Conservation (phyloP, 1,284 basidiomycete species). For the Uromyces viciae-fabae region DNA sequence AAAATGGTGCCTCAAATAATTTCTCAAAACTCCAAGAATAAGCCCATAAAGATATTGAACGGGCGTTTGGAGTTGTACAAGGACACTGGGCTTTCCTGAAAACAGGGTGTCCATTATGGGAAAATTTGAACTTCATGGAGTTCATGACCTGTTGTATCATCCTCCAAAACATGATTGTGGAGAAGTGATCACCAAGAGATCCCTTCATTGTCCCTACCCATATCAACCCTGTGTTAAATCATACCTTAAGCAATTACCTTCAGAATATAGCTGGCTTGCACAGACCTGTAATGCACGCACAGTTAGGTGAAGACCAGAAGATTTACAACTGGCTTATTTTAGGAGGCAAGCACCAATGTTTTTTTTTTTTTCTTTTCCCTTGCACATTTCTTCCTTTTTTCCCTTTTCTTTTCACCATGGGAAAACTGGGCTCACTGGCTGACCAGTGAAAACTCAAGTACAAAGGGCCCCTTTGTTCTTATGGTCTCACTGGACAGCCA, state of each 20-base stretch:
- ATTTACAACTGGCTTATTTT: neutral
- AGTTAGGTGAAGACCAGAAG: too few species aligned
- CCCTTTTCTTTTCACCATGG: too few species aligned
- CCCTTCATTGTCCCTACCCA: neutral
- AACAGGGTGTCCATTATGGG: neutral
- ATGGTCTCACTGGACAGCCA: too few species aligned
- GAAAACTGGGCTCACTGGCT: too few species aligned
- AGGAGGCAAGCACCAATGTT: too few species aligned
- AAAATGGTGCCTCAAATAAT: neutral
- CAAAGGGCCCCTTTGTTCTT: too few species aligned
- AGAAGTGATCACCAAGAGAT: neutral
- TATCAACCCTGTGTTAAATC: neutral
- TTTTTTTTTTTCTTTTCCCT: too few species aligned
- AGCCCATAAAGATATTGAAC: neutral
- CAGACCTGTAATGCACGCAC: neutral
- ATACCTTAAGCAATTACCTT: neutral
- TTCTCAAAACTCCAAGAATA: too few species aligned
- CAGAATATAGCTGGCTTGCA: neutral
- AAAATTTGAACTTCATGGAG: too few species aligned
- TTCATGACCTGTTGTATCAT: neutral
- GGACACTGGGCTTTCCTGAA: neutral
- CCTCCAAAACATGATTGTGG: neutral
- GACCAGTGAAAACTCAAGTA: too few species aligned
- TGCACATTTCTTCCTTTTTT: too few species aligned
- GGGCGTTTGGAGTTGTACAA: neutral